Evolutionary conservation across 2,329 filamentous ascomycete species (phyloP).

Genomic region (Teratosphaeria viscida): DNA sequence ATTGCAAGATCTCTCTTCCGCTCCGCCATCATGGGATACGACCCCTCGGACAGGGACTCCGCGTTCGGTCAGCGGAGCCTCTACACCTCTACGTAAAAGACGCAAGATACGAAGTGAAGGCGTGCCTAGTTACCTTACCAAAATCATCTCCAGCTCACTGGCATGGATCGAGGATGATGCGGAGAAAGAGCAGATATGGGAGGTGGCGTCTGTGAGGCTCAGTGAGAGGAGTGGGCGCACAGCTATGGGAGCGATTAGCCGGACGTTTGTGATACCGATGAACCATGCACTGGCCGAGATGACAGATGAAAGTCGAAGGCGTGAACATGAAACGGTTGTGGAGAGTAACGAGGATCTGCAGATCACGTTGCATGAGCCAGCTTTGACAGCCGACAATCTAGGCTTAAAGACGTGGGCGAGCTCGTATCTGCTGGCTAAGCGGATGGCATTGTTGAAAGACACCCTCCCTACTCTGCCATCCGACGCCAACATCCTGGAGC

Average conservation of each 20-base stretch:
- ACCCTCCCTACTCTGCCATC: conserved; percentile 4
- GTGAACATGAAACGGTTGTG: neutral
- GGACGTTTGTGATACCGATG: conserved; percentile 46
- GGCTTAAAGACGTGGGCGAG: conserved; percentile 95
- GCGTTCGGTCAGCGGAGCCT: conserved; percentile 12
- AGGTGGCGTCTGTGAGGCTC: conserved; percentile 65
- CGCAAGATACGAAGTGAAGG: conserved; percentile 39
- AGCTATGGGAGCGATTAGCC: conserved; percentile 54
- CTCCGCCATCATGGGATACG: conserved; percentile 58
- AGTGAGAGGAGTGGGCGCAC: conserved; percentile 75
- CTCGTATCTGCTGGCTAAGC: conserved; percentile 71
- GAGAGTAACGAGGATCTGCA: conserved; percentile 36
- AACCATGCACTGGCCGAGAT: neutral
- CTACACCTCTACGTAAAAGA: conserved; percentile 14
- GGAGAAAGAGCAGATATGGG: conserved; percentile 61
- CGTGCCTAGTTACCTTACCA: conserved; percentile 56
- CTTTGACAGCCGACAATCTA: conserved; percentile 75
- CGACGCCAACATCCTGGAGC: conserved; percentile 49
- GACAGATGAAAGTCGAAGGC: neutral
- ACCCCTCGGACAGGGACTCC: conserved; percentile 19
- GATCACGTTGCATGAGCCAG: conserved; percentile 71
- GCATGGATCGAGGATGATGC: conserved; percentile 59
- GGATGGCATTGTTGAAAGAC: conserved; percentile 40
- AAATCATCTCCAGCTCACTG: conserved; percentile 57
- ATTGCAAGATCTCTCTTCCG: conserved; percentile 55